Evolutionary conservation across 2,329 filamentous ascomycete genomes (phyloP), one percentile per base, ranked within the genome.

Genomic region (Alternaria sp.): DNA sequence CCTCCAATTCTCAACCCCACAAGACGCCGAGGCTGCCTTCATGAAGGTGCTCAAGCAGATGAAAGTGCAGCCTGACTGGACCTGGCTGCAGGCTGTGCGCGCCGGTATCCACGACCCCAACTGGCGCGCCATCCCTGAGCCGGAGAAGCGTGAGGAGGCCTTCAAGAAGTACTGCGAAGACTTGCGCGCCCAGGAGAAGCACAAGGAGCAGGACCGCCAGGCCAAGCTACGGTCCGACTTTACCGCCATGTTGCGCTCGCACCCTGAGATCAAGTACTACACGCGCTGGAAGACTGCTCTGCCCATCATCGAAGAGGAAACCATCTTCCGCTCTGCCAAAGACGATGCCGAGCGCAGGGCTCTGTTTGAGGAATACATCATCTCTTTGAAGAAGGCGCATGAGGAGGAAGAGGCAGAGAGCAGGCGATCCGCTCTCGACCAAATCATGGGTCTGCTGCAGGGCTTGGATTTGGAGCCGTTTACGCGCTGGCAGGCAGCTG

Each of bases 131-230:
- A 89, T 99, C 68, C 95, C 94, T 74, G 93, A 97, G 72, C 93
- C 95, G 5, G 93, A 90, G 79, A 94, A 97, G 75, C 89, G 95
- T 69, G 95, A 93, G 80, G 85, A 89, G 67, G 92, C 93, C 18
- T 99, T 97, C 79, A 92, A 97, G 81, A 97, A 97, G 82, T 99
- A 95, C 83, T 93, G 92, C 77, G 86, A 93, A 71, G 93, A 98
- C 78, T 87, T 97, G 79, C 89, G 95, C 69, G 85, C 91, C 69
- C 92, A 97, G 82, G 95, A 99, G 82, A 95, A 96, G 83, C 93
- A 96, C 79, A 91, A 92, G 70, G 94, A 94, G 75, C 94, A 97
- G 80, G 94, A 98, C 81, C 90, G 95, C 76, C 86, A 97, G 79
- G 86, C 92, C 71, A 98, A 97, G 83, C 86, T 98, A 74, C 92